Base-by-base conservation (phyloP, 257 asterid species). In the Salvia splendens region DNA sequence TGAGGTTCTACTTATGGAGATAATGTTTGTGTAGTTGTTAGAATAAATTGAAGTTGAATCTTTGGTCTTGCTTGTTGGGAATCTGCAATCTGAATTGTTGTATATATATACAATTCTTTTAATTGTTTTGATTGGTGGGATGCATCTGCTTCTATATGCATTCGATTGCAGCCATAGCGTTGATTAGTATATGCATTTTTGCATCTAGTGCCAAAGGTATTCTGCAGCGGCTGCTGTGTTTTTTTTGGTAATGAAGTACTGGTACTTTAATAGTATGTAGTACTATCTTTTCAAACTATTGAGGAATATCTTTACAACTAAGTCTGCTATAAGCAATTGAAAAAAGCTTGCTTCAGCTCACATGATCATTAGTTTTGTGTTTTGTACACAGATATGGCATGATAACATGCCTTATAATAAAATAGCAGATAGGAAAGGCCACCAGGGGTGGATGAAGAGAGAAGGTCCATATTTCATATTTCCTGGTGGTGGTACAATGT, bases 401-500 rank as follows among this genome's bases (percentile, higher is more conserved):
- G 89, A 85, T 48, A 94, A 94, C 79, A 85, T 87, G 97, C 97
- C 99, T 17, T 91, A 88, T 73, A 79, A 84, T 71, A 91, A 94
- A 84, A 80, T 94, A 80, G 97, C 99, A 35, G 95, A 91, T 70
- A 85, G 97, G 78, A 94, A 94, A 79, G 99, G 96, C 46, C 96
- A 88, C 75, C 97, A 91, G 61, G 96, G 99, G 76, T 88, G 96
- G 99, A 94, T 94, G 98, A 94, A 87, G 80, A 82, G 75, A 71
- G 96, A 94, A 78, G 99, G 99, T 30, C 86, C 85, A 2, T 61
- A 86, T 81, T 88, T 94, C 73, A 79, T 91, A 74, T 94, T 94
- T 81, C 96, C 99, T 58, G 99, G 97, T 59, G 98, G 96, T 55
- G 96, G 99, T 56, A 87, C 96, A 43, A 88, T 94, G 99, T 94